Base-by-base conservation (phyloP, 805 yeast genomes). In the Torulaspora microellipsoides region DNA sequence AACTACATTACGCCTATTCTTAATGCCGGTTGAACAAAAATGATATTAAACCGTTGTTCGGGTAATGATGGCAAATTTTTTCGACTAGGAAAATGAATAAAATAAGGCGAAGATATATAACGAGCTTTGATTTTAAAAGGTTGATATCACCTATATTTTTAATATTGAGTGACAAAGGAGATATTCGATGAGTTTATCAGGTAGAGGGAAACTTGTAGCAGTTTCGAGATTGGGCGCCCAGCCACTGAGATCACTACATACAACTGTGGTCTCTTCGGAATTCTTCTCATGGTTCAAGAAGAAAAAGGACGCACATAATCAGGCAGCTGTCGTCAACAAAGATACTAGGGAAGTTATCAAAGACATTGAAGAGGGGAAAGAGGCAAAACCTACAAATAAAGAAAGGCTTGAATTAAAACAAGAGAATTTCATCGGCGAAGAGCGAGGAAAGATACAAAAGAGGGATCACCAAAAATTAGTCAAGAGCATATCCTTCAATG, bases 281-380 rank as follows among this genome's bases (percentile, higher is more conserved):
- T 66, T 69, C 51, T 55, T 69, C 61, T 67, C 68, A 32, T 69
- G 74, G 74, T 66, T 69, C 46, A 64, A 58, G 38, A 51, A 54
- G 36, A 66, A 62, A 52, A 60, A 57, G 40, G 56, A 60, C 27
- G 47, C 51, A 28, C 47, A 51, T 34, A 44, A 35, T 27, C 39
- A 50, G 34, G 30, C 41, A 4, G 17, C 14, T 6, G 44, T 40
- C 6, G 37, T 52, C 14, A 34, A 43, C 15, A 52, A 55, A 50
- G 54, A 53, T 31, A 62, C 67, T 1, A 50, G 60, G 39, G 62
- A 65, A 25, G 57, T 68, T 14, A 68, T 69, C 10, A 51, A 55
- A 13, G 64, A 66, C 34, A 68, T 68, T 34, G 73, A 69, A 50
- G 46, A 61, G 4, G 67, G 64, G 25, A 49, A 46, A 11, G 37